Conservation (phyloP, 345 rosid species). For the Brassica rapa region DNA sequence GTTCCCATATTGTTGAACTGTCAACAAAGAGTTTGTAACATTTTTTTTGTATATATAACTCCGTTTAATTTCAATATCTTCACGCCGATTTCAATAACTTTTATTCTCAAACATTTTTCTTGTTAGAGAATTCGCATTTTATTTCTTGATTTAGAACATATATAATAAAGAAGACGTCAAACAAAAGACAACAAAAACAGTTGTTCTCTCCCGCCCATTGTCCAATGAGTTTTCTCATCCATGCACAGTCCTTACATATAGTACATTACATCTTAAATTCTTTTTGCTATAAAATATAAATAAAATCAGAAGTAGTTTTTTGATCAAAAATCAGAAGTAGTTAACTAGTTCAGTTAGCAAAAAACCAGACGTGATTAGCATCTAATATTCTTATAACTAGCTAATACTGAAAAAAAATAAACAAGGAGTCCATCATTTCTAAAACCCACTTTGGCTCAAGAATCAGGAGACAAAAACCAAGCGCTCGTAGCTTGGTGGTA, state of each 20-base stretch:
- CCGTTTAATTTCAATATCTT: not conserved
- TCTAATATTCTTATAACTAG: not conserved
- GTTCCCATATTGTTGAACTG: not conserved
- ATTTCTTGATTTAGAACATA: not conserved
- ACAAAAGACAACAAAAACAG: conserved; percentile 31
- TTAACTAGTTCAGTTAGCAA: not conserved
- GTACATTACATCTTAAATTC: not conserved
- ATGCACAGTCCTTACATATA: conserved; percentile 30
- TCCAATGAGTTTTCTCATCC: conserved; percentile 26
- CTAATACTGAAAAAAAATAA: not conserved
- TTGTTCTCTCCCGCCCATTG: conserved; percentile 20
- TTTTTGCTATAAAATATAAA: not conserved
- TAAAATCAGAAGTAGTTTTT: not conserved
- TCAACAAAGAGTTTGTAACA: not conserved
- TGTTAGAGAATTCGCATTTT: conserved; percentile 4
- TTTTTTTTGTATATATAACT: not conserved
- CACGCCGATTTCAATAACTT: not conserved
- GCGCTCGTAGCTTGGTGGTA: too few species aligned
- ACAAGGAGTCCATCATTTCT: not conserved
- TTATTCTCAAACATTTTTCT: not conserved
- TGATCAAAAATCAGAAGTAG: not conserved
- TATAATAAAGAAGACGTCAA: conserved; percentile 23
- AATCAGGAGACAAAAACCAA: conserved; percentile 28
- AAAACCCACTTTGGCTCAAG: conserved; percentile 38
- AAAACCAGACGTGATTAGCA: conserved; percentile 2